Percentiles rank a stretch among this genome's conserved stretches.
Conservation (phyloP, 164 flowering plant genomes). For the Platanus orientalis region DNA sequence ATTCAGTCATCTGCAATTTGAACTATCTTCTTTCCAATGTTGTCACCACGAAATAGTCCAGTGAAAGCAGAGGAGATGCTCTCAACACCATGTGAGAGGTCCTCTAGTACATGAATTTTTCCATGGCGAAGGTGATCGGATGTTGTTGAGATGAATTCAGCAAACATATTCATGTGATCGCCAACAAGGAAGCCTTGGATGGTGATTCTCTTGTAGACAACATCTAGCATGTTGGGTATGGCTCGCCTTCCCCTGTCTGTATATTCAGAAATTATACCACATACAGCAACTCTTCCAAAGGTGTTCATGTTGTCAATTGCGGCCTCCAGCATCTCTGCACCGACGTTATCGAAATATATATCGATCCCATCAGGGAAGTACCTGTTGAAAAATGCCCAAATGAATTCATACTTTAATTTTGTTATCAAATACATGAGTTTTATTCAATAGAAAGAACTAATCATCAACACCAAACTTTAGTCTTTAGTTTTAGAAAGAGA, state of each 20-base stretch:
- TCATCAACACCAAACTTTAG: too few species aligned
- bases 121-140: conserved; percentile 32
- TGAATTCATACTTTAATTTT: too few species aligned
- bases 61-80: conserved; percentile 67
- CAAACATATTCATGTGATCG: too few species aligned
- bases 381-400: conserved; percentile 28
- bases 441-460: too few species aligned
- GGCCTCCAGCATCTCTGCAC: conserved; percentile 69
- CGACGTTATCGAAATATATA: too few species aligned
- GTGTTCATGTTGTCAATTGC: conserved; percentile 65
- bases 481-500: too few species aligned
- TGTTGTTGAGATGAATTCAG: conserved; percentile 41
- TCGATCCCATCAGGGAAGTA: conserved; percentile 80
- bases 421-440: too few species aligned
- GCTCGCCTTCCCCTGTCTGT: too few species aligned
- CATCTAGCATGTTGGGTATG: conserved; percentile 46
- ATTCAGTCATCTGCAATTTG: too few species aligned
- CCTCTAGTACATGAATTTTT: conserved; percentile 40
- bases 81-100: conserved; percentile 62
- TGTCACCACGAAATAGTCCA: conserved; percentile 47
- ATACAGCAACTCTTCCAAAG: conserved; percentile 58
- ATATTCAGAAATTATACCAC: conserved; percentile 65
- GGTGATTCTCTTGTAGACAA: too few species aligned
- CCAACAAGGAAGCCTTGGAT: too few species aligned
- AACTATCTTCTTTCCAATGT: conserved; percentile 64